These are phyloP conservation scores for Saturnispora mendoncae DNA, from an alignment of 805 yeast species.

Conservation along the genomic window DNA sequence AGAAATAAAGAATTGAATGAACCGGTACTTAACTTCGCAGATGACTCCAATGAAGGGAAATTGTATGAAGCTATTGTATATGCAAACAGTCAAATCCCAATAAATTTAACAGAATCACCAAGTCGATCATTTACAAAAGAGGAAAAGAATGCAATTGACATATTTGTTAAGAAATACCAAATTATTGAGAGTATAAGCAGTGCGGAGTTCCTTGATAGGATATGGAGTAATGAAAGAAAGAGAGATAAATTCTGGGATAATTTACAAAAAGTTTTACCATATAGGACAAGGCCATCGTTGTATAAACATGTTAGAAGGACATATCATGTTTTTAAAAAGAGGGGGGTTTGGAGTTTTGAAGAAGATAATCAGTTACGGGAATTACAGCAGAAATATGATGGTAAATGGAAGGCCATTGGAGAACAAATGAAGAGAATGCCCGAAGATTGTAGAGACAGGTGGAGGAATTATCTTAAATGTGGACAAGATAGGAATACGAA, in stretches of 20 bases:
- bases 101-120: constrained; percentile 38
- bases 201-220: constrained; percentile 67
- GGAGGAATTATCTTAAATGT: constrained; percentile 93
- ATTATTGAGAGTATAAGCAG: constrained; percentile 52
- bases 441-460: constrained; percentile 93
- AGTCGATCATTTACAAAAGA: constrained; percentile 43
- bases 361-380: constrained; percentile 65
- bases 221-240: constrained; percentile 78
- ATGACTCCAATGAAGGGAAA: not conserved
- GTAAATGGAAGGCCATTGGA: constrained; percentile 87
- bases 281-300: constrained; percentile 79
- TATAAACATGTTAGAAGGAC: constrained; percentile 89
- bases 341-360: constrained; percentile 85
- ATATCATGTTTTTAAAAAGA: constrained; percentile 75
- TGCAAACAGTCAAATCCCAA: constrained; percentile 30
- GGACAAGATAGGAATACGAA: constrained; percentile 67
- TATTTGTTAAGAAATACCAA: constrained; percentile 63
- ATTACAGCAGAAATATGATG: constrained; percentile 57
- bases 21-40: not conserved
- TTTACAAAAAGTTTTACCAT: constrained; percentile 69
- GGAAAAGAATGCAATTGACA: constrained; percentile 65
- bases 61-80: constrained; percentile 1
- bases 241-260: constrained; percentile 89
- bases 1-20: too few species aligned
- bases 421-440: constrained; percentile 84